Evolutionary conservation across 306 rosid species (phyloP).

Genomic region (Senna tora): DNA sequence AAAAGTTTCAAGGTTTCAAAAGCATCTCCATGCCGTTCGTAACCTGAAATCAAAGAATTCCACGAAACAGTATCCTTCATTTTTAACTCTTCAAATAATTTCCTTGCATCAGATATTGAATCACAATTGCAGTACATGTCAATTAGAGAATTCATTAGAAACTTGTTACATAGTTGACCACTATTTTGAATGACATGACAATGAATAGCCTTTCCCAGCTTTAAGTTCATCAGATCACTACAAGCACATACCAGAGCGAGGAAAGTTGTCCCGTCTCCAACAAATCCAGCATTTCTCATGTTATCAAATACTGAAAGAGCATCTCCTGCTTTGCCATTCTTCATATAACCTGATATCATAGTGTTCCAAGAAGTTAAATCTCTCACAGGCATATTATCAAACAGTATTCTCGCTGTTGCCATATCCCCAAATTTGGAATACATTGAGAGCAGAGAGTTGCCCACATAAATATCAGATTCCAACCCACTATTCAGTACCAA

Average conservation of each 20-base stretch:
- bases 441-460: conserved; percentile 56
- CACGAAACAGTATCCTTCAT: conserved; percentile 55
- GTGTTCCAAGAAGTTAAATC: conserved; percentile 64
- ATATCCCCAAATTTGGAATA: conserved; percentile 49
- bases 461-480: conserved; percentile 58
- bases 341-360: conserved; percentile 52
- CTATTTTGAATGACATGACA: conserved; percentile 48
- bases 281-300: conserved; percentile 44
- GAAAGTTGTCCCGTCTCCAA: conserved; percentile 62
- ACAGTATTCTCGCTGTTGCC: conserved; percentile 50
- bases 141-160: conserved; percentile 57
- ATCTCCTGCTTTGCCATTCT: conserved; percentile 42
- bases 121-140: conserved; percentile 62
- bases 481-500: conserved; percentile 54
- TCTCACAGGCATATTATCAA: conserved; percentile 59
- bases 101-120: conserved; percentile 44
- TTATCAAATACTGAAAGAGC: conserved; percentile 42
- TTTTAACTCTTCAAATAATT: conserved; percentile 48
- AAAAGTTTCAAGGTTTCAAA: conserved; percentile 58
- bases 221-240: conserved; percentile 50
- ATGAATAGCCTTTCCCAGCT: conserved; percentile 55
- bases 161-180: conserved; percentile 37
- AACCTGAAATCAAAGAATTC: conserved; percentile 69
- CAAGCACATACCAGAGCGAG: conserved; percentile 58
- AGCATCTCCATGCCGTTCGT: conserved; percentile 51